Percentiles rank a stretch among this genome's conserved stretches.
Evolutionary conservation across 352 stramenopile species (phyloP).

Genomic region (Globisporangium acanthophoron): DNA sequence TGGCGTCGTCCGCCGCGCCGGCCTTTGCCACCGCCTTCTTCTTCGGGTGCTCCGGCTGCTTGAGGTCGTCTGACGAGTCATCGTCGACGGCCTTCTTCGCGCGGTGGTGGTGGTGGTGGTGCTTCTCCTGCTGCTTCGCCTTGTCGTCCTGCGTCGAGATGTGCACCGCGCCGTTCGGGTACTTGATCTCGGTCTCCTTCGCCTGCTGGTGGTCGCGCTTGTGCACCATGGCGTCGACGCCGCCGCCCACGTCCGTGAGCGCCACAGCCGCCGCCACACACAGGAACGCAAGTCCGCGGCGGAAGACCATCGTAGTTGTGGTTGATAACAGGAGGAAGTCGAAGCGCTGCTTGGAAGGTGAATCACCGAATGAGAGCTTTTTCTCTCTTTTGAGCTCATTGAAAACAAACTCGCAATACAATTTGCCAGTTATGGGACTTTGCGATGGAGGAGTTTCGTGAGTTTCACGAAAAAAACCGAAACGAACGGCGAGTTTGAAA

Average conservation of each 20-base stretch:
- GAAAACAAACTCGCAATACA: no score
- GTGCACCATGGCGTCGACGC: slow-evolving; percentile 15
- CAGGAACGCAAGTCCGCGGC: slow-evolving; percentile 28
- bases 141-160: slow-evolving; percentile 17
- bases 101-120: slow-evolving; percentile 17
- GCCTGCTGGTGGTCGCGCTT: slow-evolving; percentile 15
- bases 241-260: slow-evolving; percentile 20
- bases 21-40: slow-evolving; percentile 14
- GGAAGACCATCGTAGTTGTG: slow-evolving; percentile 25
- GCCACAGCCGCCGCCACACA: slow-evolving; percentile 25
- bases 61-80: slow-evolving; percentile 15
- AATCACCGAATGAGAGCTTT: neutral
- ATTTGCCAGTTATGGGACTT: no score
- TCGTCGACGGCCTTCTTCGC: slow-evolving; percentile 20
- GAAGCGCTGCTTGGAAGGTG: neutral
- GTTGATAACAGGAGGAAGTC: neutral
- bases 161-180: slow-evolving; percentile 27
- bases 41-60: slow-evolving; percentile 18
- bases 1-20: slow-evolving; percentile 15
- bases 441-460: no score
- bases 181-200: slow-evolving; percentile 23
- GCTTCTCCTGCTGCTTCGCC: slow-evolving; percentile 13
- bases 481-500: no score
- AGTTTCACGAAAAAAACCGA: no score
- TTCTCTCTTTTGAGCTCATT: no score